Conservation (phyloP, 768 basidiomycete species). For the Tephrocybe rancida region DNA sequence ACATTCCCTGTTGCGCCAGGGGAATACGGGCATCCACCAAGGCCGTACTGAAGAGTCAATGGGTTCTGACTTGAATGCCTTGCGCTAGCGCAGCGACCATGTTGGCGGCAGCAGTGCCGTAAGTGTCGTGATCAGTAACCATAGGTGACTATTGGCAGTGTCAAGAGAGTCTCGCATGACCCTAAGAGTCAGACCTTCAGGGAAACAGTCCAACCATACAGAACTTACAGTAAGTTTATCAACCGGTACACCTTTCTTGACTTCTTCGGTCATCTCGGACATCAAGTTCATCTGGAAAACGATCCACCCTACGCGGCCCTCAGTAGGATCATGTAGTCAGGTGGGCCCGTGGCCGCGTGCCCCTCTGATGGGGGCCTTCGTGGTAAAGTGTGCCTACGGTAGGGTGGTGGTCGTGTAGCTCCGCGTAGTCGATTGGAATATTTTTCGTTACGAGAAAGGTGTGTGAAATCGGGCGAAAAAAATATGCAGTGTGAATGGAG, state of each 20-base stretch:
- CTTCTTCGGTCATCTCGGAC: slow-evolving; percentile 66
- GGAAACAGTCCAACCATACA: not conserved
- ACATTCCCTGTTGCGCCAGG: slow-evolving; percentile 97
- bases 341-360: too few relatives aligned
- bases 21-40: slow-evolving; percentile 95
- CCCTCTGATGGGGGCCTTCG: too few relatives aligned
- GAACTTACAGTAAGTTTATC: slow-evolving; percentile 67
- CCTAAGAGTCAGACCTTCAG: slow-evolving; percentile 32
- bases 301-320: too few relatives aligned
- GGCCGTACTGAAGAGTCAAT: slow-evolving; percentile 76
- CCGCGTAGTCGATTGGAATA: too few relatives aligned
- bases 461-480: too few relatives aligned
- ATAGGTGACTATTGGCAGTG: not conserved
- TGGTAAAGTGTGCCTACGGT: too few relatives aligned
- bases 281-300: too few relatives aligned
- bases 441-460: too few relatives aligned
- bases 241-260: slow-evolving; percentile 61
- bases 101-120: slow-evolving; percentile 80
- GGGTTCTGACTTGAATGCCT: slow-evolving; percentile 79
- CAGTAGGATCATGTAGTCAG: too few relatives aligned
- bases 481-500: too few relatives aligned
- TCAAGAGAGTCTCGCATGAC: slow-evolving; percentile 48
- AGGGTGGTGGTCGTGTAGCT: too few relatives aligned
- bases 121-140: slow-evolving; percentile 64
- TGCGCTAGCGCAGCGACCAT: slow-evolving; percentile 69